A percentile compares a stretch with the other conserved stretches of the same genome.
Evolutionary conservation across 2,329 filamentous ascomycete genomes (phyloP).

Genomic region (Boeremia lycopersici): DNA sequence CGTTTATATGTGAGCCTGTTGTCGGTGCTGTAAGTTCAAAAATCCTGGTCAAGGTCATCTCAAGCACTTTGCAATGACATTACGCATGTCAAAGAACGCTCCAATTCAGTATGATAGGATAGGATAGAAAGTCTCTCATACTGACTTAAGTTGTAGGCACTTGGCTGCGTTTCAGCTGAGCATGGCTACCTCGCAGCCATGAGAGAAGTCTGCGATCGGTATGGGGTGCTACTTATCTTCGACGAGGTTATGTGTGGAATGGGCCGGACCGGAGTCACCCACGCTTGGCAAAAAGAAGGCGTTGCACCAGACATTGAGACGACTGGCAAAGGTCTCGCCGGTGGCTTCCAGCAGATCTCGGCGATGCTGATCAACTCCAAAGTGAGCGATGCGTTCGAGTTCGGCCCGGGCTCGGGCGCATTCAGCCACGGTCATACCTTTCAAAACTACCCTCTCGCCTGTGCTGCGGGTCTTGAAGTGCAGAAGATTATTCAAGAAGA

Average conservation of each 20-base stretch:
- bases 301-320: constrained; percentile 69
- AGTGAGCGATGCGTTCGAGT: constrained; percentile 57
- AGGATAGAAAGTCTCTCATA: background rate
- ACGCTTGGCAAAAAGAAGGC: constrained; percentile 67
- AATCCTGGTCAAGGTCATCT: too few species aligned
- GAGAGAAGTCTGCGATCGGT: constrained; percentile 68
- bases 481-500: constrained; percentile 64
- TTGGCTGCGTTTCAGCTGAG: constrained; percentile 71
- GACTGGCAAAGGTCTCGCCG: constrained; percentile 69
- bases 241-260: constrained; percentile 79
- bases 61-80: too few species aligned
- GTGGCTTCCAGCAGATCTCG: constrained; percentile 67
- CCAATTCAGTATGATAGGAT: too few species aligned
- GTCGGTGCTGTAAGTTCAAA: constrained; percentile 65
- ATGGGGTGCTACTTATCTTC: constrained; percentile 76
- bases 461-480: constrained; percentile 67
- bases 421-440: constrained; percentile 69
- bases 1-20: constrained; percentile 75
- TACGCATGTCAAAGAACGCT: too few species aligned
- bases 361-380: constrained; percentile 61
- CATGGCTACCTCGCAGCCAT: constrained; percentile 73
- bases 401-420: constrained; percentile 48
- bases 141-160: constrained; percentile 52
- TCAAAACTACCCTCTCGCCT: constrained; percentile 65
- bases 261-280: constrained; percentile 63